A percentile compares a stretch with the other conserved stretches of the same genome.
These are phyloP conservation scores for Trichoderma pleuroti DNA, from an alignment of 2,329 filamentous ascomycete genomes.

Conservation along the genomic window DNA sequence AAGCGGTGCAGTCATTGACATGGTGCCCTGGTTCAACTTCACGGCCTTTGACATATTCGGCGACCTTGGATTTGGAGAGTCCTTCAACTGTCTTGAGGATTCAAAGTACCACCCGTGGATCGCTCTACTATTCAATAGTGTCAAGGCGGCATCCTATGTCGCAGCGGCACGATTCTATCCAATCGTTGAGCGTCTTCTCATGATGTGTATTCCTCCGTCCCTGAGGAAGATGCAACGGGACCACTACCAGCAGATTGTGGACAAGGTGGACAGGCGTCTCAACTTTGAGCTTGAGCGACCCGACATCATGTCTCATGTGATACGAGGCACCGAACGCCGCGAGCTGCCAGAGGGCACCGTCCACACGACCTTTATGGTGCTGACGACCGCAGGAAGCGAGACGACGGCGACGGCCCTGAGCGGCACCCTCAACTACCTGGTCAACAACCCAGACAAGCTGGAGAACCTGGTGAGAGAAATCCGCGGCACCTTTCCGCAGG, in stretches of 20 bases:
- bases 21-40: constrained; percentile 28
- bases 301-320: constrained; percentile 30
- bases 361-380: constrained; percentile 22
- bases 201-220: constrained; percentile 6
- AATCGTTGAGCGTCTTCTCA: not conserved
- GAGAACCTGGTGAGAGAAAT: constrained; percentile 35
- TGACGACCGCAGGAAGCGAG: constrained; percentile 32
- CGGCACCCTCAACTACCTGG: constrained; percentile 29
- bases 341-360: constrained; percentile 34
- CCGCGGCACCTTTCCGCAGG: constrained; percentile 9
- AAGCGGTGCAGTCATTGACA: constrained; percentile 20
- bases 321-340: constrained; percentile 29
- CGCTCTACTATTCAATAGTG: constrained; percentile 16
- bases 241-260: constrained; percentile 23
- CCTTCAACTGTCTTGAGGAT: constrained; percentile 21
- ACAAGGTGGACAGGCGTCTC: constrained; percentile 25
- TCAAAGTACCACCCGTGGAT: constrained; percentile 21
- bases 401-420: constrained; percentile 32
- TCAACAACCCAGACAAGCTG: constrained; percentile 30
- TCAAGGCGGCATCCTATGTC: constrained; percentile 10
- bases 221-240: not conserved
- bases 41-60: constrained; percentile 31
- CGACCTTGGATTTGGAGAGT: constrained; percentile 23
- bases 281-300: constrained; percentile 25
- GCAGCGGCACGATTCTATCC: constrained; percentile 7